Percentiles rank a stretch among this genome's conserved stretches.
Evolutionary conservation across 345 rosid genomes (phyloP).

Genomic region (Mercurialis annua): DNA sequence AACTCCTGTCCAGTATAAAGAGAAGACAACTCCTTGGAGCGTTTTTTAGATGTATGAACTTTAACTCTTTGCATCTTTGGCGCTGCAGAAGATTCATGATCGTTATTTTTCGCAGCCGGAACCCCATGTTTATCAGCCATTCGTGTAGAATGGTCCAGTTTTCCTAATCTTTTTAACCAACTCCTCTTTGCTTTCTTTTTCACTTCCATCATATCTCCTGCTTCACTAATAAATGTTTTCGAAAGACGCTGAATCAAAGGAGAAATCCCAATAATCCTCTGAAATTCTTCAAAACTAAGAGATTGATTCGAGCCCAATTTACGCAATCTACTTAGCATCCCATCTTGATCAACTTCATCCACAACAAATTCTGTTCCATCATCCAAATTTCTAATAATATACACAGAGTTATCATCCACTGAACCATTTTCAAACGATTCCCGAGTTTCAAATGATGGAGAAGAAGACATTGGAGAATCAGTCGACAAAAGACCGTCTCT

Average conservation of each 20-base stretch:
- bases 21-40: constrained; percentile 61
- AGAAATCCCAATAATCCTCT: constrained; percentile 29
- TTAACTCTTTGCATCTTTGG: constrained; percentile 26
- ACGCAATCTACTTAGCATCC: constrained; percentile 26
- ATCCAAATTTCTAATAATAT: constrained; percentile 35
- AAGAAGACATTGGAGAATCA: constrained; percentile 31
- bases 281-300: constrained; percentile 48
- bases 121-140: constrained; percentile 31
- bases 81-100: constrained; percentile 32
- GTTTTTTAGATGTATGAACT: constrained; percentile 38
- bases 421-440: constrained; percentile 27
- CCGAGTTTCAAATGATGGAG: constrained; percentile 24
- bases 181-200: constrained; percentile 35
- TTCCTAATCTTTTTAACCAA: constrained; percentile 54
- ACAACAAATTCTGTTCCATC: constrained; percentile 34
- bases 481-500: constrained; percentile 22
- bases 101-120: constrained; percentile 17
- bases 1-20: constrained; percentile 67
- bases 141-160: constrained; percentile 22
- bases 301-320: constrained; percentile 40
- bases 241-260: constrained; percentile 25
- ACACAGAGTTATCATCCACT: constrained; percentile 17
- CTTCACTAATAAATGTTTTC: constrained; percentile 20
- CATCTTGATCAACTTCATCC: constrained; percentile 31
- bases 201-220: constrained; percentile 16